These are phyloP conservation scores for Russula olivacea DNA, from an alignment of 768 basidiomycete species.

Conservation along the genomic window DNA sequence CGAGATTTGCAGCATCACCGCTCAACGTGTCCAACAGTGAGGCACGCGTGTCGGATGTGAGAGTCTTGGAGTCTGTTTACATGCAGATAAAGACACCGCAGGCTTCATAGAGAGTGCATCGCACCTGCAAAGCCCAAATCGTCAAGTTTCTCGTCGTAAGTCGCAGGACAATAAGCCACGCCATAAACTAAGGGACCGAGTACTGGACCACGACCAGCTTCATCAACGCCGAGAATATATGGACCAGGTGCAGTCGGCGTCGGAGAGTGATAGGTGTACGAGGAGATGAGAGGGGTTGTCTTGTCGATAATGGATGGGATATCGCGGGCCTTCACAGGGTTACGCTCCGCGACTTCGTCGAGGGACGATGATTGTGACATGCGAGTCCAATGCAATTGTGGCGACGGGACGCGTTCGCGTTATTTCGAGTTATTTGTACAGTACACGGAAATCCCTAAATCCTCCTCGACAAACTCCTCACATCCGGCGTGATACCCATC, in stretches of 20 bases:
- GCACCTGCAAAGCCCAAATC: conserved; percentile 86
- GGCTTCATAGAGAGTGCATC: conserved; percentile 11
- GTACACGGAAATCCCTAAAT: not conserved
- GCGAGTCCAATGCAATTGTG: not conserved
- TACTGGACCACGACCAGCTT: conserved; percentile 94
- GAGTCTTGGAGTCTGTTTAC: conserved; percentile 79
- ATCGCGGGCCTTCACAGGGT: not conserved
- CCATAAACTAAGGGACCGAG: conserved; percentile 95
- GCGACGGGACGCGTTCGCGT: conserved; percentile 22
- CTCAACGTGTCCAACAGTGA: conserved; percentile 59
- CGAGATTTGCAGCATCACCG: conserved; percentile 65
- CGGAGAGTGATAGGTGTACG: conserved; percentile 75
- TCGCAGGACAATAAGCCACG: conserved; percentile 83
- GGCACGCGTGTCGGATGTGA: conserved; percentile 66
- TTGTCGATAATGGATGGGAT: conserved; percentile 57
- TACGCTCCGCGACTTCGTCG: not conserved
- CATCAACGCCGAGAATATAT: conserved; percentile 97
- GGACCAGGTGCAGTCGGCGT: conserved; percentile 64
- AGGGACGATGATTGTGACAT: conserved; percentile 13
- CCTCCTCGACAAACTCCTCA: conserved; percentile 23
- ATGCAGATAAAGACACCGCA: not conserved
- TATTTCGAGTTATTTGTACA: conserved; percentile 21
- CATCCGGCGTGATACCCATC: conserved; percentile 25
- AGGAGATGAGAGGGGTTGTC: conserved; percentile 52
- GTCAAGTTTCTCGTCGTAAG: conserved; percentile 69